These are phyloP conservation scores for Fomitopsis palustris DNA, from an alignment of 1,284 basidiomycete species.

Conservation along the genomic window DNA sequence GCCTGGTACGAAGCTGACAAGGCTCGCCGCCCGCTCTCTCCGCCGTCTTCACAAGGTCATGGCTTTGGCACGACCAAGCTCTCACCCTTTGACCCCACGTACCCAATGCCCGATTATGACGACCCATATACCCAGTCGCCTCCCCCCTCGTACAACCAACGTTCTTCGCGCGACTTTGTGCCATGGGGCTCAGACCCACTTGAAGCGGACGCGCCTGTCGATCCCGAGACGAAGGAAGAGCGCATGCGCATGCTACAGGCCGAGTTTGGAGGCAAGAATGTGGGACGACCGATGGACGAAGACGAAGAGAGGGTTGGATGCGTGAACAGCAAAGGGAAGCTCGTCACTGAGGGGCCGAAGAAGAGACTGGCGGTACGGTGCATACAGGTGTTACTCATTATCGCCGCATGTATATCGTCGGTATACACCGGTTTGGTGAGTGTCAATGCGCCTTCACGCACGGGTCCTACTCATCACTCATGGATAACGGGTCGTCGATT, in stretches of 20 bases:
- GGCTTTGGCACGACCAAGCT: slow-evolving; percentile 11
- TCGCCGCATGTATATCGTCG: slow-evolving; percentile 48
- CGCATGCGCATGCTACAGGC: slow-evolving; percentile 65
- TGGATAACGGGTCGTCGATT: too few species aligned
- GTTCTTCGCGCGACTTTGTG: slow-evolving; percentile 24
- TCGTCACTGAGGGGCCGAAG: slow-evolving; percentile 61
- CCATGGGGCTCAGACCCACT: slow-evolving; percentile 23
- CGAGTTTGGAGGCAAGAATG: slow-evolving; percentile 45
- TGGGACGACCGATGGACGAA: slow-evolving; percentile 35
- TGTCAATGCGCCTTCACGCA: slow-evolving; percentile 8
- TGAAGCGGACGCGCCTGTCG: slow-evolving; percentile 30
- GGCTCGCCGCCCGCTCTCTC: slow-evolving; percentile 16
- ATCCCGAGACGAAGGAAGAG: slow-evolving; percentile 56
- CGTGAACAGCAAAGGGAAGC: slow-evolving; percentile 49
- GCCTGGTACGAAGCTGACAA: slow-evolving; percentile 47
- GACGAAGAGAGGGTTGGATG: slow-evolving; percentile 50
- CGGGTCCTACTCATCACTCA: neutral
- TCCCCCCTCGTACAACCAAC: slow-evolving; percentile 26
- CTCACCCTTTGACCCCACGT: slow-evolving; percentile 30
- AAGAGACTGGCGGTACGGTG: slow-evolving; percentile 48
- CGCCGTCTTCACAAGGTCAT: slow-evolving; percentile 13
- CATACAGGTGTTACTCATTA: slow-evolving; percentile 47
- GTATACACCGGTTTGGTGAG: slow-evolving; percentile 64
- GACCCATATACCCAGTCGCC: slow-evolving; percentile 16
- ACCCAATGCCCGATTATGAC: slow-evolving; percentile 17